Evolutionary conservation across 345 rosid genomes (phyloP).

Genomic region (Melastoma malabathricum): DNA sequence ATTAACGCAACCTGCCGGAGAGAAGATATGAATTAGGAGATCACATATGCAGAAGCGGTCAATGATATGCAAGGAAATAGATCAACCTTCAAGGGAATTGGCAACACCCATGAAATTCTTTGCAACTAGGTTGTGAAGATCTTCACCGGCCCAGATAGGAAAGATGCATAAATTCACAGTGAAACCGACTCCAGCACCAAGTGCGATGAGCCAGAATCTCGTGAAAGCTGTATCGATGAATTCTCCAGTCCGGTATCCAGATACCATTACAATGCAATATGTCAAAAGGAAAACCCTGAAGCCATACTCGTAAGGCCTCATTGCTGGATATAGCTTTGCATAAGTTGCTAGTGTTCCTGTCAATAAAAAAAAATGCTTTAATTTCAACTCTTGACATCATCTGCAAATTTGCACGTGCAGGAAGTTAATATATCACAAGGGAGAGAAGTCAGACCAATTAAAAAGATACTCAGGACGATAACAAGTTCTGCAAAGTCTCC

Average conservation of each 20-base stretch:
- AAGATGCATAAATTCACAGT: constrained; percentile 69
- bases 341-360: constrained; percentile 62
- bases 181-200: constrained; percentile 75
- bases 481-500: constrained; percentile 65
- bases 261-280: constrained; percentile 59
- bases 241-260: constrained; percentile 76
- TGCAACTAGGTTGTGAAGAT: constrained; percentile 72
- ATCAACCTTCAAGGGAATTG: constrained; percentile 71
- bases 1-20: constrained; percentile 49
- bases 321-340: constrained; percentile 58
- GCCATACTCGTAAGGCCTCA: constrained; percentile 93
- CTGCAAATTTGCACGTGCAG: too few relatives aligned
- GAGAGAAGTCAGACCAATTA: constrained; percentile 29
- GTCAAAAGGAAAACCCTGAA: constrained; percentile 84
- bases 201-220: constrained; percentile 68
- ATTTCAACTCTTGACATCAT: constrained; percentile 2
- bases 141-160: constrained; percentile 99
- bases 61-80: background rate
- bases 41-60: background rate
- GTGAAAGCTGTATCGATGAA: constrained; percentile 59
- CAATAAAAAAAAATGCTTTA: constrained; percentile 10
- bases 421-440: too few relatives aligned
- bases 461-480: constrained; percentile 61
- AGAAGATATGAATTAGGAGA: constrained; percentile 10
- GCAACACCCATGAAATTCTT: constrained; percentile 82